phyloP scores from a whole-genome alignment of 1,284 basidiomycete genomes.

The Athelia sp. region DNA sequence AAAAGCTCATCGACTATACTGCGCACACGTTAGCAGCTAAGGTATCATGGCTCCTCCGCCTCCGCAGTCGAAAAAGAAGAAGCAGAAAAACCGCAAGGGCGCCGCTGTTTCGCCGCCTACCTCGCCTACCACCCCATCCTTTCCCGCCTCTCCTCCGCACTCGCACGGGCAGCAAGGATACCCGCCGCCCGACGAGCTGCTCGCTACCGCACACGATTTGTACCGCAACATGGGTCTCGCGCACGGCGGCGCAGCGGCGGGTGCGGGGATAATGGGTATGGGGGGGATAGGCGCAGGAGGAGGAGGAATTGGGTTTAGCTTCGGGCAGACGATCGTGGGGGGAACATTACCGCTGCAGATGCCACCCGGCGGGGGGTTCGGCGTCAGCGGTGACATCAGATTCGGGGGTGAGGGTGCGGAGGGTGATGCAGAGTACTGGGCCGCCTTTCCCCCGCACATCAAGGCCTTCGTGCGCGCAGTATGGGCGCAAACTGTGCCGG shows the following conservation, averaged over 20 bases:
- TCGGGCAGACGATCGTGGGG: background rate
- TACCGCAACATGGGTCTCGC: slow-evolving; percentile 48
- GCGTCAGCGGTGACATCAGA: background rate
- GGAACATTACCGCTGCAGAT: too few species aligned
- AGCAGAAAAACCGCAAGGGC: slow-evolving; percentile 36
- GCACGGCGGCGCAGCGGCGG: slow-evolving; percentile 30
- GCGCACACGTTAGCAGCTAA: too few species aligned
- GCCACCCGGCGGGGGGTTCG: background rate
- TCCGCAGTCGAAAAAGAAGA: slow-evolving; percentile 35
- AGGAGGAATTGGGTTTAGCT: too few species aligned
- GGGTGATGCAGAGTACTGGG: slow-evolving; percentile 46
- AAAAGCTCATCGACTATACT: too few species aligned
- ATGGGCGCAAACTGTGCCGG: slow-evolving; percentile 18
- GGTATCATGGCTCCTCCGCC: background rate
- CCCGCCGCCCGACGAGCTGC: slow-evolving; percentile 44
- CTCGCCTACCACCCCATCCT: slow-evolving; percentile 21
- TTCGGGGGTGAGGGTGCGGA: slow-evolving; percentile 14
- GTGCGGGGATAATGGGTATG: too few species aligned
- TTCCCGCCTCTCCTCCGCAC: slow-evolving; percentile 25
- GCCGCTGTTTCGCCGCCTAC: slow-evolving; percentile 13
- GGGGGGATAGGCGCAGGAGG: background rate
- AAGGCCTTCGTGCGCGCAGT: slow-evolving; percentile 42
- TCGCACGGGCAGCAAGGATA: slow-evolving; percentile 25
- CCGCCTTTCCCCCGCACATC: slow-evolving; percentile 46
- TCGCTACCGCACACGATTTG: slow-evolving; percentile 50